These are phyloP conservation scores for Sporisorium exsertum DNA, from an alignment of 1,284 basidiomycete genomes.

Conservation along the genomic window DNA sequence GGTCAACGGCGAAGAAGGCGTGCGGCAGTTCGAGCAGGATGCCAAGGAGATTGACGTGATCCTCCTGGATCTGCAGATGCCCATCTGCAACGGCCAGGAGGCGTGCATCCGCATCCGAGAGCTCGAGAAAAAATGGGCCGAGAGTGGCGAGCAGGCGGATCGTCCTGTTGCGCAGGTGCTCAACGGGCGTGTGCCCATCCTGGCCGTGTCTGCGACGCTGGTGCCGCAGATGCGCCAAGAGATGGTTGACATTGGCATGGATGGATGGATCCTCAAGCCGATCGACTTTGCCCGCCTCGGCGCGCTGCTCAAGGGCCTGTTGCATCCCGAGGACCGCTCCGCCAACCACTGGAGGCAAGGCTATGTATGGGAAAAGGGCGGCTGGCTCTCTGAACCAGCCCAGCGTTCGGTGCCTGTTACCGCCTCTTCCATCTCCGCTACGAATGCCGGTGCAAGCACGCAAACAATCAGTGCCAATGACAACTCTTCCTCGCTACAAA, in stretches of 20 bases:
- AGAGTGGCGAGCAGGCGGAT: constrained; percentile 32
- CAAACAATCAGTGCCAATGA: background rate
- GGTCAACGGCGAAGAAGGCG: constrained; percentile 82
- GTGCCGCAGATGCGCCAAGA: constrained; percentile 76
- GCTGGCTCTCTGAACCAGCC: constrained; percentile 60
- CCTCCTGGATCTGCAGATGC: constrained; percentile 90
- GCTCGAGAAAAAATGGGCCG: constrained; percentile 38
- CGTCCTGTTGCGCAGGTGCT: constrained; percentile 71
- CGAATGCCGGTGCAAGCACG: background rate
- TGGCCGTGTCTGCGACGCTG: constrained; percentile 85
- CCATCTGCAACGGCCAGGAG: constrained; percentile 82
- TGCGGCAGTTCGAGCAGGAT: constrained; percentile 76
- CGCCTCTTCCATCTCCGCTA: constrained; percentile 17
- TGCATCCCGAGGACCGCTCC: constrained; percentile 47
- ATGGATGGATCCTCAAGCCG: constrained; percentile 89
- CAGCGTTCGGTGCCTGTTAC: constrained; percentile 31
- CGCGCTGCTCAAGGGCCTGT: constrained; percentile 54
- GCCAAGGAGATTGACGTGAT: constrained; percentile 78
- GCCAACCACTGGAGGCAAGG: constrained; percentile 57
- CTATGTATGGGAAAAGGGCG: constrained; percentile 63
- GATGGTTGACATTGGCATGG: constrained; percentile 77
- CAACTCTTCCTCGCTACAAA: constrained; percentile 7
- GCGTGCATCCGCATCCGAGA: constrained; percentile 76
- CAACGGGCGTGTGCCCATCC: constrained; percentile 81
- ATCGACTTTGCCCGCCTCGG: constrained; percentile 76